Conservation (phyloP, 2,329 filamentous ascomycete species). For the Penicillium sclerotigenum region DNA sequence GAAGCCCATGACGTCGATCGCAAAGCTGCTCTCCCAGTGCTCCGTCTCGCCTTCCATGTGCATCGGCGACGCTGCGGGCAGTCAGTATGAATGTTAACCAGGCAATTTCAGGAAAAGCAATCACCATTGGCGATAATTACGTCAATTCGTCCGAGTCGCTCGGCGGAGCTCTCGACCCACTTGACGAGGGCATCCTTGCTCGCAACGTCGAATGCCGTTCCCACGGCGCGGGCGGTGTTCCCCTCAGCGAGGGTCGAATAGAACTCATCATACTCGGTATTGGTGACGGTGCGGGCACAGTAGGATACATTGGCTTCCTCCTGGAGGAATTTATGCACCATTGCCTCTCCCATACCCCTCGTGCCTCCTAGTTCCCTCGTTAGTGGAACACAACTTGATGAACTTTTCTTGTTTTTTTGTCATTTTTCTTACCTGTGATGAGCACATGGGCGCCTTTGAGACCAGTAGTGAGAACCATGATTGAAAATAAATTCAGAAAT, state of each 20-base stretch:
- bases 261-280: not conserved
- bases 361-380: not conserved
- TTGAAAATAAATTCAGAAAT: not conserved
- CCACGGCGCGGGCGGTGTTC: not conserved
- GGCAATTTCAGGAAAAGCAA: not conserved
- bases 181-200: not conserved
- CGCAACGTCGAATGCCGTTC: not conserved
- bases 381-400: not conserved
- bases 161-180: not conserved
- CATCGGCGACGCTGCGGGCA: not conserved
- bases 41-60: not conserved
- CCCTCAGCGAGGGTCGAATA: not conserved
- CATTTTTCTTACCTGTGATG: not conserved
- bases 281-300: not conserved
- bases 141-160: not conserved
- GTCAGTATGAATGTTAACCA: not conserved
- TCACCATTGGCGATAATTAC: not conserved
- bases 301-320: not conserved
- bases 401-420: too few species aligned
- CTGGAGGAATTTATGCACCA: not conserved
- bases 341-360: not conserved
- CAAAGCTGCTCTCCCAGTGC: not conserved
- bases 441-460: not conserved
- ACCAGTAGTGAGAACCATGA: not conserved
- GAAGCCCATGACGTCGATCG: not conserved